Base-by-base conservation (phyloP, 1,284 basidiomycete genomes). In the Rhodotorula sp. region DNA sequence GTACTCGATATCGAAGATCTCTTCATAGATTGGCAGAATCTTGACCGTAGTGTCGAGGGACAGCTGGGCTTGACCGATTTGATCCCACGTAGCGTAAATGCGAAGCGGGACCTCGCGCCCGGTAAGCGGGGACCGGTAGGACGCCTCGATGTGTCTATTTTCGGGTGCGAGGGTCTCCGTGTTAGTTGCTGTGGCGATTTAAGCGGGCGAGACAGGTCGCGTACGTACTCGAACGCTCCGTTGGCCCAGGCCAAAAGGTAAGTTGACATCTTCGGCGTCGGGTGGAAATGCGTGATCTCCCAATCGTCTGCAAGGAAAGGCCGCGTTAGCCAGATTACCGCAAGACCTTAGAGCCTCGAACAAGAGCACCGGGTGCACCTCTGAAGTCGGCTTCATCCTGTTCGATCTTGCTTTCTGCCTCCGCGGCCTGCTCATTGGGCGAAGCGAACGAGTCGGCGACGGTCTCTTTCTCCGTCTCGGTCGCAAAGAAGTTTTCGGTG, bases 161-260 rank as follows among this genome's bases (percentile, higher is more conserved):
- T 23, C 43, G 19, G n/a, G n/a, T 4, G 23, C 12, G 1, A 52
- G 48, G 7, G 26, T 60, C 10, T 38, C 43, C n/a, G 5, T 23
- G 7, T 10, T 14, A 49, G 28, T 28, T 28, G 28, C 28, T 28
- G 28, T 28, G 28, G 28, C 28, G 28, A 28, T 15, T 16, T 38
- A 8, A n/a, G 12, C 3, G 3, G 7, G 15, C 21, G 15, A 18
- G 4, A 6, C 26, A 21, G 50, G n/a, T 5, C 6, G 5, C 0
- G 5, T 7, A 85, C 84, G 19, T 43, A 74, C 73, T 71, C 69
- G 78, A 95, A 97, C 55, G 86, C 84, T 48, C 95, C 95, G 77
- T 93, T 94, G 34, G 93, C 94, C 80, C 87, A 95, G 0, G 93
- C 93, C 57, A 95, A 90, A 59, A 97, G 87, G 83, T 97, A 97